These are phyloP conservation scores for Phialemoniopsis sp. DNA, from an alignment of 2,329 filamentous ascomycete genomes.

Conservation along the genomic window DNA sequence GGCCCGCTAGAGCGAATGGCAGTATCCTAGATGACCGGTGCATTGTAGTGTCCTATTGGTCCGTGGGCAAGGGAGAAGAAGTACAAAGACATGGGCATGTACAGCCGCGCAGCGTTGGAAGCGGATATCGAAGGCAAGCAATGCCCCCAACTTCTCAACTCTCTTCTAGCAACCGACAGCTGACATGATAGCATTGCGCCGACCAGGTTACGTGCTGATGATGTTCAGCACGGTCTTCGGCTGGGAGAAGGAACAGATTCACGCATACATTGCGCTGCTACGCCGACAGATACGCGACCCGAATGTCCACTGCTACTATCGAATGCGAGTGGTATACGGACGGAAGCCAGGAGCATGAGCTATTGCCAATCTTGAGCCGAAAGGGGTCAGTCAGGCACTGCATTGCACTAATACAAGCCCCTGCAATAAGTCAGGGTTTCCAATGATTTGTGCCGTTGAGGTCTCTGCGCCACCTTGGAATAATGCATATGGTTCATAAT, in stretches of 20 bases:
- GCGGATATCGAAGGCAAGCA: constrained; percentile 7
- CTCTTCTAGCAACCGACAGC: background rate
- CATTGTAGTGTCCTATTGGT: constrained; percentile 2
- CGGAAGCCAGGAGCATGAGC: constrained; percentile 2
- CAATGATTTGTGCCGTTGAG: too few species aligned
- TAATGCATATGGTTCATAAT: too few species aligned
- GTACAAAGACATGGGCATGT: constrained; percentile 5
- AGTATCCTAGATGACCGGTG: too few species aligned
- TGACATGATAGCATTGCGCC: background rate
- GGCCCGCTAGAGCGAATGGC: too few species aligned
- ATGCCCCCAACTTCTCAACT: too few species aligned
- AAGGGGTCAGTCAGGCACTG: too few species aligned
- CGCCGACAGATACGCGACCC: constrained; percentile 7
- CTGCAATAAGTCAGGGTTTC: too few species aligned
- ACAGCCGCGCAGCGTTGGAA: constrained; percentile 4
- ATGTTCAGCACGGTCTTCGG: constrained; percentile 11
- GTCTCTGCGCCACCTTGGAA: too few species aligned
- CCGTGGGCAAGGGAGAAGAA: constrained; percentile 7
- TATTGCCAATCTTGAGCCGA: too few species aligned
- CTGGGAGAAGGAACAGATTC: constrained; percentile 10
- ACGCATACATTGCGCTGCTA: constrained; percentile 8
- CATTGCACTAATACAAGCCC: too few species aligned
- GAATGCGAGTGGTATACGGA: constrained; percentile 2
- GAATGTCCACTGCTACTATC: constrained; percentile 6
- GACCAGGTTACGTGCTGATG: constrained; percentile 11